Evolutionary conservation across 192 early-diverging fungal species (phyloP).

Genomic region (Chytriomyces sp.): DNA sequence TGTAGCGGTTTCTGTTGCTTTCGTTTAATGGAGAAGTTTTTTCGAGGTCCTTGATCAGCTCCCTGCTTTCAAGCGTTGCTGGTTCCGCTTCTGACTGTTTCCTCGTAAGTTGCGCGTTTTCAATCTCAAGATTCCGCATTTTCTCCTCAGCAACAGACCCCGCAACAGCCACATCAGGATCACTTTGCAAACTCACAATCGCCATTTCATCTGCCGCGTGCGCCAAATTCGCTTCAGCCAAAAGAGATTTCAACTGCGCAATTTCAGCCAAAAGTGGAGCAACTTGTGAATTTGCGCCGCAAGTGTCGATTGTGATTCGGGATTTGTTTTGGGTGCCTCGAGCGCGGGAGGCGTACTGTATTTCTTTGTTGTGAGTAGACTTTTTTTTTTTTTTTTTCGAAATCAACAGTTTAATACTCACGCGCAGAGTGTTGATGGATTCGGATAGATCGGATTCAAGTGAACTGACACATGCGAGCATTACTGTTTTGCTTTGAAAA

Average conservation of each 20-base stretch:
- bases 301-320: constrained; percentile 21
- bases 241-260: not conserved
- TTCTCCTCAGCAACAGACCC: constrained; percentile 1
- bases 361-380: not conserved
- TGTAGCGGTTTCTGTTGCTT: not conserved
- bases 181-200: not conserved
- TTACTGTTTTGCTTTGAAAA: constrained; percentile 70
- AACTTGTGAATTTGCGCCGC: constrained; percentile 12
- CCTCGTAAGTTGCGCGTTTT: not conserved
- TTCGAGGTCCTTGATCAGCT: not conserved
- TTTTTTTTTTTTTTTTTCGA: not conserved
- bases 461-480: constrained; percentile 89
- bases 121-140: not conserved
- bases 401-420: not conserved
- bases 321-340: constrained; percentile 39
- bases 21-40: not conserved
- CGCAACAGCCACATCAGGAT: not conserved
- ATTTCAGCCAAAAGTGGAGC: constrained; percentile 25
- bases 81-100: not conserved
- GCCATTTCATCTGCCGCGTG: constrained; percentile 1
- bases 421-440: constrained; percentile 25
- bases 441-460: constrained; percentile 73
- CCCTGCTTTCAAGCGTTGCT: not conserved
- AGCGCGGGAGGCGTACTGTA: constrained; percentile 35
- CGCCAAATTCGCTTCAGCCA: constrained; percentile 8